Base-by-base conservation (phyloP, 208 protist species). In the Leishmania guyanensis region DNA sequence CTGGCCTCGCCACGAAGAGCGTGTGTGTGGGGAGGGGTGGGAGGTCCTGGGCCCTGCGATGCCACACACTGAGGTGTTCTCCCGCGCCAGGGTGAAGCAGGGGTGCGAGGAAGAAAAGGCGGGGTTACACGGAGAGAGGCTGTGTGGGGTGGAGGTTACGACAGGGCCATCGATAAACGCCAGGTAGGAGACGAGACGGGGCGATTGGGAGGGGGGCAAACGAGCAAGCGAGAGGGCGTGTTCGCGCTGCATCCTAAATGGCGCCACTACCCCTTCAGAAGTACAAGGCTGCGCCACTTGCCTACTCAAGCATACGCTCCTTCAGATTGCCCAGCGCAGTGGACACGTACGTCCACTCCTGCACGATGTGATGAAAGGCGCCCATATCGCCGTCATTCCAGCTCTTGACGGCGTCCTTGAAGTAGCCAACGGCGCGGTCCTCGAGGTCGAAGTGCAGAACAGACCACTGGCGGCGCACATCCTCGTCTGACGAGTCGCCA, bases 311-410 rank as follows among this genome's bases (percentile, higher is more conserved):
- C 85, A 94, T 68, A 29, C 88, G 84, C 75, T 94, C 79, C 77
- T 90, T 94, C 48, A 95, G 64, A 64, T 96, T 87, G 16, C 80
- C 50, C 36, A 94, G 86, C 22, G 88, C 91, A 71, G 95, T 97
- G 43, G 83, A 62, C 43, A 95, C 81, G 83, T 96, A 97, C 56
- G 92, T 96, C 94, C 94, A 97, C 86, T 94, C 85, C 77, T 89
- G 53, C 17, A 97, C 85, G 16, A 78, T 77, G 26, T 82, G 79
- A 14, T 88, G 82, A 79, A 94, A 96, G 26, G 65, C 14, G 14
- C 69, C 77, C 60, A 83, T 75, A 58, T 95, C 85, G 17, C 78
- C 78, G 26, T 58, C 75, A 26, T 79, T 75, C 94, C 94, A 96
- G 58, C 51, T 58, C 73, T 43, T 62, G 39, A 87, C 78, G 33